Evolutionary conservation across 306 rosid species (phyloP), one percentile per base, ranked within the genome.

Genomic region (Dalbergia cochinchinensis): DNA sequence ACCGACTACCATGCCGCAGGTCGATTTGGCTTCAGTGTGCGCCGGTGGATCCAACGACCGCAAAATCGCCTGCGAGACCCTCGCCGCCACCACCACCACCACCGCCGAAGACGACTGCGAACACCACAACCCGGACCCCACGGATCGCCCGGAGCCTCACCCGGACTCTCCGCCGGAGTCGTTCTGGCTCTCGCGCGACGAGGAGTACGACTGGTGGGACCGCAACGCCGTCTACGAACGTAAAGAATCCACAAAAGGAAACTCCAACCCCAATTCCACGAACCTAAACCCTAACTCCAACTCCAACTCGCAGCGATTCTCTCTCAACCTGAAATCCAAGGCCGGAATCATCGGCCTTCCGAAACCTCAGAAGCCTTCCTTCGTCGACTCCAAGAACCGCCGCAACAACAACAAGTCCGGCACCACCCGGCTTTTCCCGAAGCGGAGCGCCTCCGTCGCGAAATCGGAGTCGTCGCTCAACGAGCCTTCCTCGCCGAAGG

Each of bases 401-500:
- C 87, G 96, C 18, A 37, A 37, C 41, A 37, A 74, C 69, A 68
- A 86, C 69, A 94, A 87, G 76, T 80, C 73, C 0, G 82, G 87
- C 4, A 92, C 79, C 80, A 45, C 72, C 2, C 53, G 88, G 74
- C 39, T 93, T 73, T 93, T 95, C 47, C 97, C 97, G 0, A 93
- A 90, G 39, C 90, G 94, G 7, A 80, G 76, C 42, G 88, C 83
- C 8, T 91, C 97, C 37, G 82, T 81, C 13, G 90, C 90, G 0
- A 92, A 92, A 85, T 83, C 96, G 16, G 96, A 70, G 61, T 54
- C 89, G 0, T 58, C 89, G 5, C 16, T 89, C 81, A 82, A 86
- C 19, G 99, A 95, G 82, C 99, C 99, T 1, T 88, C 98, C 0
- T 95, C 99, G 54, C 99, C 99, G 3, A 95, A 95, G 77, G 99